Evolutionary conservation across 208 protist species (phyloP).

Genomic region (Trypanosoma congolense): DNA sequence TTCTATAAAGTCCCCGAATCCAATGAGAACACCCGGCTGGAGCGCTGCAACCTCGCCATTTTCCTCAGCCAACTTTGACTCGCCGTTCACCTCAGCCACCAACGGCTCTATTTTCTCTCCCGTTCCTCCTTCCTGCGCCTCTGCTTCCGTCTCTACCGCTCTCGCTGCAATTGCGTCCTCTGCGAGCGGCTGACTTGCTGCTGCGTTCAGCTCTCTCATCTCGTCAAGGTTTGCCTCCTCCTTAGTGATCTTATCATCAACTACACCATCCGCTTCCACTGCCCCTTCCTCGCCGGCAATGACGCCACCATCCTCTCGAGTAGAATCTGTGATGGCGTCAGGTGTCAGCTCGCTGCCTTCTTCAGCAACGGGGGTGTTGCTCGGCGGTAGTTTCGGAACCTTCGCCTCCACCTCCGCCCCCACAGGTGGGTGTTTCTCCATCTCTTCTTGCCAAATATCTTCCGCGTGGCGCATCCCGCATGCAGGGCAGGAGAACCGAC

Average conservation of each 20-base stretch:
- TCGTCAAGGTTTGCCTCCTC: too few species aligned
- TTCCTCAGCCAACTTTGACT: too few species aligned
- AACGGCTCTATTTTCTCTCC: neutral
- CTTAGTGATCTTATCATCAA: too few species aligned
- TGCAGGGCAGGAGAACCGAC: slow-evolving; percentile 32
- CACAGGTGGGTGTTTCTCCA: slow-evolving; percentile 38
- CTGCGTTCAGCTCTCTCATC: too few species aligned
- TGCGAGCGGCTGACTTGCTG: neutral
- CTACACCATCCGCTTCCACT: too few species aligned
- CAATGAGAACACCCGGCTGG: slow-evolving; percentile 9
- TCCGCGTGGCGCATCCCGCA: slow-evolving; percentile 26
- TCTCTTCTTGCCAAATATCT: slow-evolving; percentile 42
- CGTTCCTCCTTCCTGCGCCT: neutral
- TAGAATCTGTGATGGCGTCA: slow-evolving; percentile 7
- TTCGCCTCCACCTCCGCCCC: slow-evolving; percentile 10
- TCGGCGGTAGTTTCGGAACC: slow-evolving; percentile 7
- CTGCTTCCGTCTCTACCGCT: neutral
- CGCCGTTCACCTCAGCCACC: too few species aligned
- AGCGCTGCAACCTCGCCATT: too few species aligned
- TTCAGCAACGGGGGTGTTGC: slow-evolving; percentile 1
- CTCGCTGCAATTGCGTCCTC: neutral
- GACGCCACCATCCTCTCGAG: slow-evolving; percentile 7
- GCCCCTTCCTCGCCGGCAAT: too few species aligned
- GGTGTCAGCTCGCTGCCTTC: neutral
- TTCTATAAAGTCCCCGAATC: neutral